These are phyloP conservation scores for Xylaria digitata DNA, from an alignment of 2,329 filamentous ascomycete species.

Conservation along the genomic window DNA sequence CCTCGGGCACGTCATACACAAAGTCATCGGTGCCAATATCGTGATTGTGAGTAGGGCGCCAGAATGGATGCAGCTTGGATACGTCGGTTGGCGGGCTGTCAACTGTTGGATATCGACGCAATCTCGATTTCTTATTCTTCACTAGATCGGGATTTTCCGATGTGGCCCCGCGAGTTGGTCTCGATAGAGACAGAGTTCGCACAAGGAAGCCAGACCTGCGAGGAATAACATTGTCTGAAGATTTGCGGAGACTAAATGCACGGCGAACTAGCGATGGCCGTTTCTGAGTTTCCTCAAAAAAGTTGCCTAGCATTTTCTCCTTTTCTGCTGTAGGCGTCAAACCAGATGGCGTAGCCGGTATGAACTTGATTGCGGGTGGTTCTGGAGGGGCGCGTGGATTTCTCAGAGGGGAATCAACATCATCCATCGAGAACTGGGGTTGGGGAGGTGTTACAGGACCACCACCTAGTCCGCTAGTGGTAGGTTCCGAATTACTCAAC, in stretches of 20 bases:
- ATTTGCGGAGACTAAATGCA: constrained; percentile 63
- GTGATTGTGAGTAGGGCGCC: constrained; percentile 64
- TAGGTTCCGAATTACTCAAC: constrained; percentile 53
- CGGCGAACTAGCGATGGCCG: constrained; percentile 66
- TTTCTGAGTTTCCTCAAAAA: constrained; percentile 61
- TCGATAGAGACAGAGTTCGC: constrained; percentile 66
- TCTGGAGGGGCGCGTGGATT: constrained; percentile 71
- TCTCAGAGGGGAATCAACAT: constrained; percentile 70
- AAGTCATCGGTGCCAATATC: constrained; percentile 47
- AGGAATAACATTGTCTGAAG: constrained; percentile 58
- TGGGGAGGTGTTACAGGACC: constrained; percentile 65
- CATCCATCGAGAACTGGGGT: constrained; percentile 60
- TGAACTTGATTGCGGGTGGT: constrained; percentile 67
- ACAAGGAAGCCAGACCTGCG: constrained; percentile 58
- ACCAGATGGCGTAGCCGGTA: constrained; percentile 71
- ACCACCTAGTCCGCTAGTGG: constrained; percentile 54
- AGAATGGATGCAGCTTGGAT: constrained; percentile 69
- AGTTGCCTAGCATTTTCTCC: constrained; percentile 64
- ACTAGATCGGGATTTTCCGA: constrained; percentile 45
- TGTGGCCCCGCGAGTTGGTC: constrained; percentile 51
- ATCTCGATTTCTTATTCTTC: constrained; percentile 46
- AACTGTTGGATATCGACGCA: constrained; percentile 55
- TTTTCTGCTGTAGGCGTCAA: constrained; percentile 66
- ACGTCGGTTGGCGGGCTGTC: constrained; percentile 63
- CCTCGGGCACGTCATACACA: constrained; percentile 50